Base-by-base conservation (phyloP, 192 early-diverging fungal species). In the Obelidium mucronatum region DNA sequence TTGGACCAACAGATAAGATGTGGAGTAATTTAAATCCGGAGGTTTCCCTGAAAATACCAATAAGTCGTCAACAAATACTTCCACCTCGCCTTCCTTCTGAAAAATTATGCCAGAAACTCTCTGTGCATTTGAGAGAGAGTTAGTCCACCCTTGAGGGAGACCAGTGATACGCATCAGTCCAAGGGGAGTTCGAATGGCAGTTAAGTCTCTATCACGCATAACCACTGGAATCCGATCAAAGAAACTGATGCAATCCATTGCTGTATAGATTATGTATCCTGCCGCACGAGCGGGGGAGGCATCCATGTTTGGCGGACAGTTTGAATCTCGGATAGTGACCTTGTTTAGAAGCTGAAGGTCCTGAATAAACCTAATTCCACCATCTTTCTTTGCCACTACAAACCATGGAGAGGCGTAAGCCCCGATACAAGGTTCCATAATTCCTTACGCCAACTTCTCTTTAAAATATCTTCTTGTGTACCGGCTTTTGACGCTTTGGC, bases 321-420 rank as follows among this genome's bases (percentile, higher is more conserved):
- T 24, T 15, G 4, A 58, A 58, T 58, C 24, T 5, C 56, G 56
- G 5, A 58, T 31, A 58, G 56, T 15, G 5, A 58, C 56, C 56
- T 58, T 58, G 56, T 58, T 58, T 31, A 58, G 24, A 4, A 58
- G 24, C 56, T 58, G 56, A 5, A 58, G 30, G 24, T 58, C 56
- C 24, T 58, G 56, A 58, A 58, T 58, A 58, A 58, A 58, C 3
- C 56, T 5, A 5, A 58, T n/a, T 28, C 56, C 30, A n/a, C 56
- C 56, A 58, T 58, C 56, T 24, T 58, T 58, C 56, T 58, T 58
- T 31, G 30, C 22, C 8, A 58, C 56, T 3, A 58, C 30, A 31
- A 58, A 58, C 56, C 56, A 58, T 5, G 56, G 56, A 4, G 56
- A 58, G 3, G 56, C 56, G 24, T 58, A 58, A 28, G 56, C 56